Evolutionary conservation across 2,329 filamentous ascomycete species (phyloP).

Genomic region (Ceratocystis colombiana): DNA sequence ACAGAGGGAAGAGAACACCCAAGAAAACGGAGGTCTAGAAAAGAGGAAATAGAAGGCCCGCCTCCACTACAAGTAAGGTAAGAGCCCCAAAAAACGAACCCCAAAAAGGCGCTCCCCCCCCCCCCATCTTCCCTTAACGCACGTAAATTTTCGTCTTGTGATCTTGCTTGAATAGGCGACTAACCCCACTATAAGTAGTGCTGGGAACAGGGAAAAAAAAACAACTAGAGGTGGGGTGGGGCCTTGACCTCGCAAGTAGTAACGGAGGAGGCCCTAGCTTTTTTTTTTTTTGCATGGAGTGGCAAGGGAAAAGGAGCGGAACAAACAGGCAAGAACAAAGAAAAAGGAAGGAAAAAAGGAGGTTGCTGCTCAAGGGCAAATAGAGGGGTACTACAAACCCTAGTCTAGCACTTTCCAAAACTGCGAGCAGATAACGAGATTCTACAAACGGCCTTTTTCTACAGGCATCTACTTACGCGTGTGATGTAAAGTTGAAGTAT

Average conservation of each 20-base stretch:
- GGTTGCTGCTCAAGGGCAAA: not conserved
- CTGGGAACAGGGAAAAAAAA: too few relatives aligned
- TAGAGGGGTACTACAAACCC: not conserved
- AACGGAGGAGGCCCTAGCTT: constrained; percentile 5
- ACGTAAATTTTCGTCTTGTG: too few relatives aligned
- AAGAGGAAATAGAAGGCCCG: constrained; percentile 6
- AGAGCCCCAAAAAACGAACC: not conserved
- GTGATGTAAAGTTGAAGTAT: too few relatives aligned
- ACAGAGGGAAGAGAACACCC: constrained; percentile 13
- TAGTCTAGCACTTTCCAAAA: too few relatives aligned
- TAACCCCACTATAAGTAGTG: too few relatives aligned
- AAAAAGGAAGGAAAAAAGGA: not conserved
- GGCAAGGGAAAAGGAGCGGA: not conserved
- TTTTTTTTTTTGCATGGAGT: not conserved
- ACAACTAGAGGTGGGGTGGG: not conserved
- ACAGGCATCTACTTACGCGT: too few relatives aligned
- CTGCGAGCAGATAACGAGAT: too few relatives aligned
- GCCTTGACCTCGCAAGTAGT: not conserved
- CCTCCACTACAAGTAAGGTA: not conserved
- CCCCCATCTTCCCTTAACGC: too few relatives aligned
- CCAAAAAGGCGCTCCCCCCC: too few relatives aligned
- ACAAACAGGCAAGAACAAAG: not conserved
- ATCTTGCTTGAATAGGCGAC: too few relatives aligned
- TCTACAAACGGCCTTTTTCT: too few relatives aligned
- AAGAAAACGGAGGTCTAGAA: constrained; percentile 9